Percentiles rank a stretch among this genome's conserved stretches.
Evolutionary conservation across 148 eudicot species (phyloP).

Genomic region (Camellia granthamiana): DNA sequence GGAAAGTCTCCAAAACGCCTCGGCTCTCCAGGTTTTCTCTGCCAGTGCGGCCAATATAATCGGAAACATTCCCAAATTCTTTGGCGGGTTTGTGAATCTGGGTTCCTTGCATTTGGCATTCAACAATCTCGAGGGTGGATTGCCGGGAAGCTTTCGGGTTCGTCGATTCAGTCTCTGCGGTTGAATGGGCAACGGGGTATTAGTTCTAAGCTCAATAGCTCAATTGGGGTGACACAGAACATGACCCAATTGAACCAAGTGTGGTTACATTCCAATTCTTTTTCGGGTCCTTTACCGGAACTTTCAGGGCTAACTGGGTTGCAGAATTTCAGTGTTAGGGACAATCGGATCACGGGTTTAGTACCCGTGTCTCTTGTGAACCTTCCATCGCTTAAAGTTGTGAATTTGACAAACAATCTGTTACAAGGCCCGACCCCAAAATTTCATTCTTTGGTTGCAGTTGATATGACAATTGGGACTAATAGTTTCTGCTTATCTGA

Average conservation of each 20-base stretch:
- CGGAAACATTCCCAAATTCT: constrained; percentile 59
- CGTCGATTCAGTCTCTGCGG: constrained; percentile 63
- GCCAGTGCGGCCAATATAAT: constrained; percentile 48
- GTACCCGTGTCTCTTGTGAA: constrained; percentile 52
- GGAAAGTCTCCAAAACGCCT: constrained; percentile 32
- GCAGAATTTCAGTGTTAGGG: constrained; percentile 59
- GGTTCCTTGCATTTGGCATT: constrained; percentile 41
- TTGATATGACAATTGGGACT: constrained; percentile 32
- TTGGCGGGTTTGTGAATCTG: constrained; percentile 46
- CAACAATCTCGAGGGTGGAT: constrained; percentile 53
- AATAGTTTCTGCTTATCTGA: constrained; percentile 64
- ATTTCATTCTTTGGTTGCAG: constrained; percentile 37
- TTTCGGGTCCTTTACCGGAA: constrained; percentile 85
- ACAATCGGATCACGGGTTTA: constrained; percentile 65
- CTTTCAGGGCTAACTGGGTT: constrained; percentile 38
- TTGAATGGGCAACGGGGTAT: constrained; percentile 55
- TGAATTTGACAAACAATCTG: constrained; percentile 63
- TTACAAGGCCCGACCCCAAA: constrained; percentile 74
- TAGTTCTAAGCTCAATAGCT: constrained; percentile 47
- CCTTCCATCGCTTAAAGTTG: constrained; percentile 31
- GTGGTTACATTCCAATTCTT: constrained; percentile 63
- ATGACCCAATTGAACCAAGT: constrained; percentile 63
- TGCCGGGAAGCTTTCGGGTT: constrained; percentile 51
- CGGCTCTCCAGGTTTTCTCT: constrained; percentile 48
- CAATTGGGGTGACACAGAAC: constrained; percentile 54